phyloP scores from a whole-genome alignment of 306 rosid species.

The Arachis stenosperma region DNA sequence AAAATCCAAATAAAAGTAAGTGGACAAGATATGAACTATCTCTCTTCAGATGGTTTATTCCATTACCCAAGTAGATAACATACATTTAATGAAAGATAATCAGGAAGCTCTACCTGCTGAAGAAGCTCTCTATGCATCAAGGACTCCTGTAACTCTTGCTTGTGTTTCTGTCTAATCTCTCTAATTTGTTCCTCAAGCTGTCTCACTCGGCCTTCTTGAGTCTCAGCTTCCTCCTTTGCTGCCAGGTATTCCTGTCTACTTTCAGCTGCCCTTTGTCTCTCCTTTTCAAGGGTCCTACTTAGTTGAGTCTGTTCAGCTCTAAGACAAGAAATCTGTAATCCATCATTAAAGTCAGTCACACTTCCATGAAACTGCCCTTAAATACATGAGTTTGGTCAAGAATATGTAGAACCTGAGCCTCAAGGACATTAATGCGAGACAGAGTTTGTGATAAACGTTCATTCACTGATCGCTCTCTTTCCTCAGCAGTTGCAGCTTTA shows the following conservation, averaged over 20 bases:
- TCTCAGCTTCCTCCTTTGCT: slow-evolving; percentile 97
- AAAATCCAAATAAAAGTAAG: slow-evolving; percentile 37
- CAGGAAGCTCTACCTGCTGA: slow-evolving; percentile 76
- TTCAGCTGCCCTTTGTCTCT: slow-evolving; percentile 98
- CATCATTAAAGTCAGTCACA: slow-evolving; percentile 41
- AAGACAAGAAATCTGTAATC: slow-evolving; percentile 90
- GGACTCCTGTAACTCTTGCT: slow-evolving; percentile 91
- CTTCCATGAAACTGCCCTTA: slow-evolving; percentile 18
- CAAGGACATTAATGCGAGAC: slow-evolving; percentile 96
- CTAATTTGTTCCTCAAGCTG: slow-evolving; percentile 89
- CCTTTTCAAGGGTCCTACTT: slow-evolving; percentile 95
- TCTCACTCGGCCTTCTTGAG: slow-evolving; percentile 89
- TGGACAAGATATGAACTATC: slow-evolving; percentile 28
- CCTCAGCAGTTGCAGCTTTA: slow-evolving; percentile 96
- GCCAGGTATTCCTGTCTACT: slow-evolving; percentile 97
- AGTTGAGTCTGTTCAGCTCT: slow-evolving; percentile 95
- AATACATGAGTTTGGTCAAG: slow-evolving; percentile 31
- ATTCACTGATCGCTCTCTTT: slow-evolving; percentile 86
- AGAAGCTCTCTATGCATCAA: slow-evolving; percentile 82
- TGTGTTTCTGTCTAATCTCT: slow-evolving; percentile 81
- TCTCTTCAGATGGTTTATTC: slow-evolving; percentile 20
- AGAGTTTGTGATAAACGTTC: slow-evolving; percentile 95
- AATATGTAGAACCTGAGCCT: slow-evolving; percentile 87
- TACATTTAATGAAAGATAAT: slow-evolving; percentile 14
- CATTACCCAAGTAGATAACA: slow-evolving; percentile 25